These are phyloP conservation scores for Cyclospora cayetanensis DNA, from an alignment of 169 alveolate species.

Conservation along the genomic window DNA sequence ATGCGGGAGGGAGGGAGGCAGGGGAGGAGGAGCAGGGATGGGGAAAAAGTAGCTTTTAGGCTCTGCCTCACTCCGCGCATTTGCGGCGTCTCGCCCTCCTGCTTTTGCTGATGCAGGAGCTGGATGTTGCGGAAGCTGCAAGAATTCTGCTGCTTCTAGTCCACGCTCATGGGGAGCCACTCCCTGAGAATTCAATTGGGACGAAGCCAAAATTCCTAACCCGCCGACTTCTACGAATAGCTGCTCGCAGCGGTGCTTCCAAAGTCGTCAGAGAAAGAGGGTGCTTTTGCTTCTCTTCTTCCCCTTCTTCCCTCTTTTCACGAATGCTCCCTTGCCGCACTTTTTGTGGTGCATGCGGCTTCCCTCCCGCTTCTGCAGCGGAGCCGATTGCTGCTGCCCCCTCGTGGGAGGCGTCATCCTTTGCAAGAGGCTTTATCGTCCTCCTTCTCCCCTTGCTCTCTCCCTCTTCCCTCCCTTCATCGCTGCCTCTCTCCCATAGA, in stretches of 20 bases:
- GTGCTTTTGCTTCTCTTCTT: not conserved
- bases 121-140: slow-evolving; percentile 20
- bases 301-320: not conserved
- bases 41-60: too few species aligned
- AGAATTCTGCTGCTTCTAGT: slow-evolving; percentile 12
- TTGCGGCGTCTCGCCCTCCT: too few species aligned
- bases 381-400: slow-evolving; percentile 3
- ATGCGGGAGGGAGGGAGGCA: too few species aligned
- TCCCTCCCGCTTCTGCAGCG: not conserved
- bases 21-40: too few species aligned
- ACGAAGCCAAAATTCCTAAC: not conserved
- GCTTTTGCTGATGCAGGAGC: not conserved
- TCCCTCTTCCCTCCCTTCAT: not conserved
- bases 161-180: not conserved
- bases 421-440: not conserved
- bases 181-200: not conserved
- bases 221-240: slow-evolving; percentile 9
- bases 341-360: not conserved
- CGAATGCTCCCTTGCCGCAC: not conserved
- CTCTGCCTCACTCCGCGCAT: too few species aligned
- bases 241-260: slow-evolving; percentile 3
- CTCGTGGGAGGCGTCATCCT: not conserved
- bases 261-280: slow-evolving; percentile 12
- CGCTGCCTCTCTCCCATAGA: not conserved
- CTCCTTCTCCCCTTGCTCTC: not conserved